Evolutionary conservation across 1,139 yeast species (phyloP), one percentile per base, ranked within the genome.

Genomic region (Geotrichum siamense): DNA sequence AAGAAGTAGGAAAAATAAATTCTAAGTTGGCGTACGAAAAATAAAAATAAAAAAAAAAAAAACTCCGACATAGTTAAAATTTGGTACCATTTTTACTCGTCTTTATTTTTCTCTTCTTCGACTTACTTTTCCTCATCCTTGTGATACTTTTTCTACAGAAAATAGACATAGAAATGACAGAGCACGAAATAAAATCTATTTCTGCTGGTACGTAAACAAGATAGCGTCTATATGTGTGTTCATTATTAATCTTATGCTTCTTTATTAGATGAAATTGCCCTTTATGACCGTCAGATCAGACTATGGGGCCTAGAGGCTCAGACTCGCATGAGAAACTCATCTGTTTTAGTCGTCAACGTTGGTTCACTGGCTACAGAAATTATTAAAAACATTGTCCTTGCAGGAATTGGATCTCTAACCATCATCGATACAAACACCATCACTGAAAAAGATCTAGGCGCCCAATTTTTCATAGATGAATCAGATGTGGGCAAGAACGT

Each of bases 301-400:
- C 71, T 91, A 30, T 91, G 99, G 99, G 98, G 98, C 10, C 72
- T 91, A 65, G 93, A 84, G 23, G 94, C 97, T 13, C 99, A 91
- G 62, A 72, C 78, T 41, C 69, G 87, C 41, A 75, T 91, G 68
- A 72, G 94, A 38, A 75, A 80, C 22, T 82, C 96, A 13, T 75
- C 74, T 44, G 71, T 89, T 6, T 68, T 91, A 43, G 59, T 87
- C 31, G 68, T 86, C 27, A 79, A 81, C 51, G 56, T 83, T 26
- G 81, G 86, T 8, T 84, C 84, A 0, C 69, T 82, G 9, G 91
- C 93, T 3, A 77, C 81, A 22, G 96, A 87, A 60, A 72, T 81
- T 12, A 79, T 82, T 33, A 91, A 91, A 63, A 89, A 89, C 62
- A 64, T 91, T 43, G 91, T 85, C 12, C 71, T 91, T 34, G 94